Evolutionary conservation across 2,329 filamentous ascomycete species (phyloP).

Genomic region (Colletotrichum sp.): DNA sequence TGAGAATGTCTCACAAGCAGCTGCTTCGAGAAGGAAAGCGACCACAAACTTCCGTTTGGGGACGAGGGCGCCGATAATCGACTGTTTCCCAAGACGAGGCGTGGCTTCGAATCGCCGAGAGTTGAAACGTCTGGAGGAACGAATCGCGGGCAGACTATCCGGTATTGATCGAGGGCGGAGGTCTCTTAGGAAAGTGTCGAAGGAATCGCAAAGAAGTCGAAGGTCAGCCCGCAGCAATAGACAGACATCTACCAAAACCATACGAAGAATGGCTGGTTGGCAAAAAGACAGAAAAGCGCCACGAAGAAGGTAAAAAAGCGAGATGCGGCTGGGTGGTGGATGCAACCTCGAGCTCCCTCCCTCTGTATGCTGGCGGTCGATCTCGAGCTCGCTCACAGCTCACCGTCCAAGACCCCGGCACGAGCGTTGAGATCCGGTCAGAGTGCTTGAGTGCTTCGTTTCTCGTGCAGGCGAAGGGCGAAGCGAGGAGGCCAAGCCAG

Average conservation of each 20-base stretch:
- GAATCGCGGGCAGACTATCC: background rate
- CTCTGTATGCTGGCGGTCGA: background rate
- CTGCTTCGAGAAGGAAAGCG: background rate
- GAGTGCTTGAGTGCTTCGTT: background rate
- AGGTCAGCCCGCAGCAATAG: background rate
- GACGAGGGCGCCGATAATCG: background rate
- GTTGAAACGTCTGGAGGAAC: background rate
- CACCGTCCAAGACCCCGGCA: background rate
- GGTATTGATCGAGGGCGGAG: background rate
- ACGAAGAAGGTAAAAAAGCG: background rate
- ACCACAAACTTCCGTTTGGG: background rate
- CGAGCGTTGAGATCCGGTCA: background rate
- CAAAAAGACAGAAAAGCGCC: background rate
- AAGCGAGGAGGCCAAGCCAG: constrained; percentile 15
- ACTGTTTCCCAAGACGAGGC: background rate
- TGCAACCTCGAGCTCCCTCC: background rate
- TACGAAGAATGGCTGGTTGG: background rate
- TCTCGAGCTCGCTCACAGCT: background rate
- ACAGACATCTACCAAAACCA: background rate
- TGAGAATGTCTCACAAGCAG: background rate
- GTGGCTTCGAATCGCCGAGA: background rate
- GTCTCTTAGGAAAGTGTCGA: no score
- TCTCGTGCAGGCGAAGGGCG: background rate
- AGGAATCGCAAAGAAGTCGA: background rate
- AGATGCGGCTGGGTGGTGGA: background rate